A percentile compares a stretch with the other conserved stretches of the same genome.
These are phyloP conservation scores for Biscogniauxia marginata DNA, from an alignment of 2,329 filamentous ascomycete species.

Conservation along the genomic window DNA sequence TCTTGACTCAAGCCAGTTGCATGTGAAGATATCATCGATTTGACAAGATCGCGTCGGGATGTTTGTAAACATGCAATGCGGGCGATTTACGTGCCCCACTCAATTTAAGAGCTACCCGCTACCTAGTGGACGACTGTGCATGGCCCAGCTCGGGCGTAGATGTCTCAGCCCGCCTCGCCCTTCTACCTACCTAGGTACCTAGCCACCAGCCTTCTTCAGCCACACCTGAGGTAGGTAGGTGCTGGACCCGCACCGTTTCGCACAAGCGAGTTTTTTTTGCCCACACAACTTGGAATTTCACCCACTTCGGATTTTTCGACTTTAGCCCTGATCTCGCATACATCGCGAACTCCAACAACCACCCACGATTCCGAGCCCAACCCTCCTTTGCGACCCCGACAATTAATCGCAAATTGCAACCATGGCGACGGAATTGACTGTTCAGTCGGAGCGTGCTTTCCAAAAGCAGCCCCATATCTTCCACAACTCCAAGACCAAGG, in stretches of 20 bases:
- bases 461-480: slow-evolving; percentile 99
- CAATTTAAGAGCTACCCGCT: not conserved
- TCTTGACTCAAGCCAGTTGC: not conserved
- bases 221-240: slow-evolving; percentile 9
- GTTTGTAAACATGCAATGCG: not conserved
- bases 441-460: slow-evolving; percentile 99
- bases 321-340: slow-evolving; percentile 17
- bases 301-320: slow-evolving; percentile 22
- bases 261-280: slow-evolving; percentile 23
- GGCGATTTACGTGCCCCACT: not conserved
- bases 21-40: not conserved
- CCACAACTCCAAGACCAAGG: slow-evolving; percentile 93
- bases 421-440: slow-evolving; percentile 98
- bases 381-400: slow-evolving; percentile 42
- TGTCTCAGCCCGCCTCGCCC: no score
- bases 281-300: slow-evolving; percentile 23
- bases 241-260: slow-evolving; percentile 1
- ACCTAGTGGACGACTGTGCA: no score
- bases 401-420: slow-evolving; percentile 57
- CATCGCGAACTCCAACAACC: slow-evolving; percentile 24
- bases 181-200: no score
- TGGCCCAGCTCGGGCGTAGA: no score
- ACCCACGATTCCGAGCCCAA: slow-evolving; percentile 27
- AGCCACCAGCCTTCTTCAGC: not conserved
- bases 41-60: not conserved